Conservation (phyloP, 768 basidiomycete species). For the Termitomyces sp. region DNA sequence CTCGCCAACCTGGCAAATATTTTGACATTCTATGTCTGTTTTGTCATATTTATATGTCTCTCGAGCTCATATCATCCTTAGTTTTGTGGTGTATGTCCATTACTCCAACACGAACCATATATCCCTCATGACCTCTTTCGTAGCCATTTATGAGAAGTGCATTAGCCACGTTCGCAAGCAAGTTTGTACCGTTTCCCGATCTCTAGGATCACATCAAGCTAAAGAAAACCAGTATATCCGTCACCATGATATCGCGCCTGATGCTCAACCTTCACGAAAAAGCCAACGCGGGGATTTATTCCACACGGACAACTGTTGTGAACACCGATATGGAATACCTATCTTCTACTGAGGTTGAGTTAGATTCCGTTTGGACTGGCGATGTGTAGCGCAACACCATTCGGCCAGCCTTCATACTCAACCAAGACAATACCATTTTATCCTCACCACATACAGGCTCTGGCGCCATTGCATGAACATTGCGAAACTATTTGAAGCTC, state of each 20-base stretch:
- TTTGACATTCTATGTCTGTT: slow-evolving; percentile 23
- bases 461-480: neutral
- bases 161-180: slow-evolving; percentile 44
- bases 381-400: slow-evolving; percentile 1
- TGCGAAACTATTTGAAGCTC: neutral
- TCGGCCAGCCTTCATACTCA: neutral
- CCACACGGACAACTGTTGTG: slow-evolving; percentile 7
- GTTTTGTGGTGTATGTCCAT: slow-evolving; percentile 21
- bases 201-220: neutral
- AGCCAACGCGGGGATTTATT: slow-evolving; percentile 28
- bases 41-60: neutral
- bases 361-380: slow-evolving; percentile 18
- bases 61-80: slow-evolving; percentile 8
- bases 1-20: neutral
- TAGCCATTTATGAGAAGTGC: slow-evolving; percentile 42
- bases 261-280: slow-evolving; percentile 49
- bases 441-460: neutral
- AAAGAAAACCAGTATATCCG: slow-evolving; percentile 32
- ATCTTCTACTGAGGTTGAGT: slow-evolving; percentile 12
- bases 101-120: neutral
- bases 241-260: slow-evolving; percentile 49
- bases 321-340: slow-evolving; percentile 2
- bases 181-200: slow-evolving; percentile 25
- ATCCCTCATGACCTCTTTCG: neutral
- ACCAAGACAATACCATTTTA: neutral